Evolutionary conservation across 306 rosid genomes (phyloP).

Genomic region (Prosopis cineraria): DNA sequence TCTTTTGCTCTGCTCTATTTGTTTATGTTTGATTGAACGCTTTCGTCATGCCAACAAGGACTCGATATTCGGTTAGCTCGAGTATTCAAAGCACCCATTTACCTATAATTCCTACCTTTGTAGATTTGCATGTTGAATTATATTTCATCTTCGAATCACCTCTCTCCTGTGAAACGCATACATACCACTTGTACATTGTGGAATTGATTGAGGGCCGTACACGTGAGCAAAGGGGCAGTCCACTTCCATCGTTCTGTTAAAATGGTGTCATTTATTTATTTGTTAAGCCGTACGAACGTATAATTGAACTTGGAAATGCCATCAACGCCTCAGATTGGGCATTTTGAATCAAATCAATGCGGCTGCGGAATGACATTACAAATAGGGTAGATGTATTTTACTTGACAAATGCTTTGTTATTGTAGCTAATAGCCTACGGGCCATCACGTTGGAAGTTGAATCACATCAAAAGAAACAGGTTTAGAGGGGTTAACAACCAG

Average conservation of each 20-base stretch:
- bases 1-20: conserved; percentile 2
- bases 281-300: background rate
- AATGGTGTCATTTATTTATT: background rate
- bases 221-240: conserved; percentile 29
- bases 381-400: too few relatives aligned
- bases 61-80: background rate
- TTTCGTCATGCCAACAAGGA: conserved; percentile 34
- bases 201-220: conserved; percentile 25
- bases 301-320: background rate
- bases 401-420: too few relatives aligned
- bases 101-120: conserved; percentile 9
- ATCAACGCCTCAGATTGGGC: background rate
- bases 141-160: conserved; percentile 7
- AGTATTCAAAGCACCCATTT: conserved; percentile 3
- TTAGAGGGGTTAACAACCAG: background rate
- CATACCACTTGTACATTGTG: background rate
- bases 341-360: background rate
- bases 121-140: background rate
- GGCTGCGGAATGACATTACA: background rate
- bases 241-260: conserved; percentile 20
- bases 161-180: background rate
- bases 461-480: too few relatives aligned
- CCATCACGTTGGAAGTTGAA: too few relatives aligned
- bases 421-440: too few relatives aligned
- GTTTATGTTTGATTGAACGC: conserved; percentile 24